Percentiles rank a stretch among this genome's conserved stretches.
phyloP scores from a whole-genome alignment of 768 basidiomycete genomes.

The Boletus reticuloceps region DNA sequence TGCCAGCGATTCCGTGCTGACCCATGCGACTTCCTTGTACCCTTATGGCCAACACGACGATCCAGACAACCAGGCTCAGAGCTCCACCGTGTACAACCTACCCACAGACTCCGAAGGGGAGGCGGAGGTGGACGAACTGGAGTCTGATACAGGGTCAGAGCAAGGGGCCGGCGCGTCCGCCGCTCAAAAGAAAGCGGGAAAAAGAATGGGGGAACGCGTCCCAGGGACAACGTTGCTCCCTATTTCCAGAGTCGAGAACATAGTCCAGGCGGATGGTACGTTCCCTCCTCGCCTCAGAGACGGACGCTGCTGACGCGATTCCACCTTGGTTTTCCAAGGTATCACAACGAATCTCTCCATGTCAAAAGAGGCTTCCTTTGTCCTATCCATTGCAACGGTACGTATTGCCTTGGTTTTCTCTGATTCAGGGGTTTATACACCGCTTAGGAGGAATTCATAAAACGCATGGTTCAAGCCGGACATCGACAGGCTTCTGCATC shows the following conservation, averaged over 20 bases:
- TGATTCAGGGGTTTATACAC: conserved; percentile 13
- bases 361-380: conserved; percentile 73
- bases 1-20: conserved; percentile 24
- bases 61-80: conserved; percentile 20
- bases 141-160: conserved; percentile 33
- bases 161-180: conserved; percentile 24
- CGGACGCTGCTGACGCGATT: conserved; percentile 14
- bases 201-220: conserved; percentile 40
- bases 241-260: conserved; percentile 64
- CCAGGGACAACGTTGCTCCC: conserved; percentile 72
- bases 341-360: conserved; percentile 60
- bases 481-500: conserved; percentile 61
- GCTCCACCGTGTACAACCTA: conserved; percentile 30
- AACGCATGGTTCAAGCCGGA: conserved; percentile 67
- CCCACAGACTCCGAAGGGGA: conserved; percentile 35
- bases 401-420: conserved; percentile 13
- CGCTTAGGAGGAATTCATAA: conserved; percentile 80
- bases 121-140: conserved; percentile 34
- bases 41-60: conserved; percentile 30
- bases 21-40: conserved; percentile 33
- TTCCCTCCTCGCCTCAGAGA: conserved; percentile 13
- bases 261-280: conserved; percentile 76
- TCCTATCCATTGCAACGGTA: conserved; percentile 77
- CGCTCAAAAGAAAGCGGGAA: conserved; percentile 27
- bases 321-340: conserved; percentile 35